Conservation (phyloP, 257 asterid genomes). For the Solanum bulbocastanum region DNA sequence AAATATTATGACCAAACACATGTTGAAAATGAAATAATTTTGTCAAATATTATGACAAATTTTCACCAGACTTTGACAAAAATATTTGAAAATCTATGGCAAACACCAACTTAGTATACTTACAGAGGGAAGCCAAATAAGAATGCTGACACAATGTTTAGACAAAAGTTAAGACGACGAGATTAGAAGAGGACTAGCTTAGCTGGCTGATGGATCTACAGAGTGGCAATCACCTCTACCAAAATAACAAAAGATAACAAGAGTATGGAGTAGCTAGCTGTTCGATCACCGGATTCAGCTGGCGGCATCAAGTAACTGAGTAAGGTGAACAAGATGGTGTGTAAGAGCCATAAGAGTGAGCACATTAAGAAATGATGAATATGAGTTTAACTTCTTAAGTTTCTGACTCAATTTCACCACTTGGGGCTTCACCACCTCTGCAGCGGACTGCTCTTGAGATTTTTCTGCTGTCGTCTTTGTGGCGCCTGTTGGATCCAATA, state of each 20-base stretch:
- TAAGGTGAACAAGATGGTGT: constrained; percentile 48
- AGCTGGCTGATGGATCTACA: neutral
- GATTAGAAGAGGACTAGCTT: too few species aligned
- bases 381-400: constrained; percentile 40
- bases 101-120: too few species aligned
- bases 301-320: constrained; percentile 2
- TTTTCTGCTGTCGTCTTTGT: neutral
- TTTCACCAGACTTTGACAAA: too few species aligned
- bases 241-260: neutral
- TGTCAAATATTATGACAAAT: too few species aligned
- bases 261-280: neutral
- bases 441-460: neutral
- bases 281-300: neutral
- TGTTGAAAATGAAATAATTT: too few species aligned
- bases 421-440: constrained; percentile 12
- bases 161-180: neutral
- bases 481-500: neutral
- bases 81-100: too few species aligned
- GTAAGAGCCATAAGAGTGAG: constrained; percentile 41
- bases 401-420: constrained; percentile 16
- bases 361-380: constrained; percentile 62
- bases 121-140: too few species aligned
- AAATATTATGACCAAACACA: too few species aligned
- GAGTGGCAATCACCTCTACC: neutral
- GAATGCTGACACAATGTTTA: too few species aligned